These are phyloP conservation scores for Lodderomyces elongisporus DNA, from an alignment of 1,139 yeast species.

Conservation along the genomic window DNA sequence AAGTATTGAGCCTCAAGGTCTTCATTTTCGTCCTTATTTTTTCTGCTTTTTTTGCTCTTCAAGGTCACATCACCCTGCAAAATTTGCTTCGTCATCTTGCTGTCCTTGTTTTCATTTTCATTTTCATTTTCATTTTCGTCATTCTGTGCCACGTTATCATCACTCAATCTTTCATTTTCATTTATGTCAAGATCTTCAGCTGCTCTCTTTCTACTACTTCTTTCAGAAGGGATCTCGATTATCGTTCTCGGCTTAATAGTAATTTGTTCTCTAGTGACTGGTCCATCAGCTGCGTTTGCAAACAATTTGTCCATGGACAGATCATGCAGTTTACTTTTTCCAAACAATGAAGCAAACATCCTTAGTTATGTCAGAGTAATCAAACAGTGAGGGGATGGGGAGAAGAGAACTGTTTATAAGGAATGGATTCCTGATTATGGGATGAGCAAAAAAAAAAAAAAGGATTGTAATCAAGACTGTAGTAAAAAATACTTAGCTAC, in stretches of 20 bases:
- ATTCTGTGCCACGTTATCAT: conserved; percentile 10
- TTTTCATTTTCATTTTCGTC: conserved; percentile 12
- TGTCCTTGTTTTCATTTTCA: conserved; percentile 16
- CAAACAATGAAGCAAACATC: conserved; percentile 34
- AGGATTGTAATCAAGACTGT: no score
- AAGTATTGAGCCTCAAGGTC: conserved; percentile 47
- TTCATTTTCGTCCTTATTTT: conserved; percentile 32
- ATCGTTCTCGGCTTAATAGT: conserved; percentile 21
- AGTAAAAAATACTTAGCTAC: no score
- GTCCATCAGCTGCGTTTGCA: conserved; percentile 29
- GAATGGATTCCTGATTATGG: no score
- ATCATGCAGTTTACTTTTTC: conserved; percentile 23
- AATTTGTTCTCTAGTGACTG: conserved; percentile 29
- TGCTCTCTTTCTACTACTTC: conserved; percentile 6
- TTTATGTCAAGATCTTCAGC: conserved; percentile 9
- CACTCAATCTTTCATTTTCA: no score
- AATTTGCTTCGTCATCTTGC: conserved; percentile 13
- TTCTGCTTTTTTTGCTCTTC: conserved; percentile 15
- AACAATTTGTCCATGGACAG: conserved; percentile 40
- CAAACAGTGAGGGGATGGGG: not conserved
- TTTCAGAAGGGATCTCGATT: conserved; percentile 15
- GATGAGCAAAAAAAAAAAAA: no score
- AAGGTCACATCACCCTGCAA: conserved; percentile 6
- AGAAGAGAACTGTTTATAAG: conserved; percentile 1
- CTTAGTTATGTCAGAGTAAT: no score